phyloP scores from a whole-genome alignment of 768 basidiomycete genomes.

The Kwoniella bestiolae region DNA sequence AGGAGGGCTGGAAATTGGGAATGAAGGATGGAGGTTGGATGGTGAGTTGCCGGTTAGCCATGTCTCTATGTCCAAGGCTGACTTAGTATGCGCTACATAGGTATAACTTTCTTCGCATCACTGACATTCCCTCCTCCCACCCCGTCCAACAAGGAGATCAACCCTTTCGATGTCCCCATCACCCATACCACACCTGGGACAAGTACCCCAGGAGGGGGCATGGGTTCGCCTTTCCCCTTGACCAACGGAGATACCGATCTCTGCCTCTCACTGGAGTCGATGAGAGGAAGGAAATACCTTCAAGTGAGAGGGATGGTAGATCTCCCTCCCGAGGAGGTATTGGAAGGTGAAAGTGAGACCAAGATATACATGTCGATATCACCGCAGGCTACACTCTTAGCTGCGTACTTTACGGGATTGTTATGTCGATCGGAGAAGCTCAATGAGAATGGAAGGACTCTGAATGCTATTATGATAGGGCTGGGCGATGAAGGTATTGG shows the following conservation, averaged over 20 bases:
- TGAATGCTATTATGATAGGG: constrained; percentile 46
- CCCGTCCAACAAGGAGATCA: constrained; percentile 33
- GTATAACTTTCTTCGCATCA: constrained; percentile 49
- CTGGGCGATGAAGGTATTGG: constrained; percentile 53
- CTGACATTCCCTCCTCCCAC: constrained; percentile 38
- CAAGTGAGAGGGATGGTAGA: constrained; percentile 47
- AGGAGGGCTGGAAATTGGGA: constrained; percentile 53
- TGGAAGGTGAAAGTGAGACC: constrained; percentile 31
- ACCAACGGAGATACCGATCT: constrained; percentile 49
- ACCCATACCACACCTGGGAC: constrained; percentile 3
- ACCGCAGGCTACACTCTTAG: constrained; percentile 36
- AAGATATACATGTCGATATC: constrained; percentile 51
- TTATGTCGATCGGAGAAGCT: constrained; percentile 38
- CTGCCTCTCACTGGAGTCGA: constrained; percentile 54
- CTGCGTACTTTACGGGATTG: constrained; percentile 45
- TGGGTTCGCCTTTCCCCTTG: constrained; percentile 42
- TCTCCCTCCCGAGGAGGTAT: constrained; percentile 39
- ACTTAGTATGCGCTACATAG: constrained; percentile 19
- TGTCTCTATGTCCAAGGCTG: not conserved
- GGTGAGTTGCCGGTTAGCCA: constrained; percentile 35
- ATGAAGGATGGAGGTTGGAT: constrained; percentile 50
- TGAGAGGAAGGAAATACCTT: constrained; percentile 53
- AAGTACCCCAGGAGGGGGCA: constrained; percentile 1
- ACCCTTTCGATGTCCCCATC: constrained; percentile 46
- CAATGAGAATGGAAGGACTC: constrained; percentile 38